These are phyloP conservation scores for Spathaspora arborariae DNA, from an alignment of 805 yeast genomes.

Conservation along the genomic window DNA sequence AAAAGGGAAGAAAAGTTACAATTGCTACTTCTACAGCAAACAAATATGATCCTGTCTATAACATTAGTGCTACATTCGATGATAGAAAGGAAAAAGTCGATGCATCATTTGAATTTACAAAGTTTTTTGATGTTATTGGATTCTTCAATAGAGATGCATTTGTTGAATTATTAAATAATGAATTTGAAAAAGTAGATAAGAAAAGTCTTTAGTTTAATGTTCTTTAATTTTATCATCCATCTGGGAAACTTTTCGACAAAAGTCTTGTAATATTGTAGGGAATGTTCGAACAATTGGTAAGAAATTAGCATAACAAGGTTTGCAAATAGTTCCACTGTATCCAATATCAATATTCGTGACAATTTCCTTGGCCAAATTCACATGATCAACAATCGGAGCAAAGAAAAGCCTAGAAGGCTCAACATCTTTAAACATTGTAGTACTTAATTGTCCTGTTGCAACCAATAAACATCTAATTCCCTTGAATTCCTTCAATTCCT, in stretches of 20 bases:
- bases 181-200: conserved; percentile 11
- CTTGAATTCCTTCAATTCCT: conserved; percentile 28
- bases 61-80: conserved; percentile 29
- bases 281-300: conserved; percentile 39
- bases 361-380: conserved; percentile 32
- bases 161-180: conserved; percentile 8
- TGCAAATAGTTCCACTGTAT: conserved; percentile 37
- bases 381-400: conserved; percentile 45
- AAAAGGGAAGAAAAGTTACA: conserved; percentile 29
- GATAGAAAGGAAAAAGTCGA: conserved; percentile 16
- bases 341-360: conserved; percentile 32
- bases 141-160: conserved; percentile 19
- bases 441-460: conserved; percentile 49
- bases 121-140: conserved; percentile 47
- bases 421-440: conserved; percentile 48
- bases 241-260: conserved; percentile 30
- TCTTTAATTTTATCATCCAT: conserved; percentile 34
- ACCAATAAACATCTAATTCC: conserved; percentile 34
- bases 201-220: conserved; percentile 8
- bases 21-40: conserved; percentile 37
- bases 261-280: conserved; percentile 37
- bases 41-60: conserved; percentile 44
- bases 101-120: conserved; percentile 29
- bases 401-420: conserved; percentile 36
- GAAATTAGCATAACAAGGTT: conserved; percentile 46